These are phyloP conservation scores for Pseudocercospora fijiensis DNA, from an alignment of 2,329 filamentous ascomycete species.

Conservation along the genomic window DNA sequence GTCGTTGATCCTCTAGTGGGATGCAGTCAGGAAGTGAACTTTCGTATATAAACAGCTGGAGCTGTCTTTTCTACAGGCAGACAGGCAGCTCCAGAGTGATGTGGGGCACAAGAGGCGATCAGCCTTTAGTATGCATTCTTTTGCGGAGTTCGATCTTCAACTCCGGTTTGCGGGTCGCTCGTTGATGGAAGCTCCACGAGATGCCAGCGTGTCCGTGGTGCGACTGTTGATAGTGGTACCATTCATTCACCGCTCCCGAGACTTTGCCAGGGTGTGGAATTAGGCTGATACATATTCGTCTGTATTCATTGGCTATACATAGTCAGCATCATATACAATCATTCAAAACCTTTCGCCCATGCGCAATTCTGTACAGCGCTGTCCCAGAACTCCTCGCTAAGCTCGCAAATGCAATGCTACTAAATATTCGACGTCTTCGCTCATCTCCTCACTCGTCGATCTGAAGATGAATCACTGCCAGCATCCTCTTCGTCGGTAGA, in stretches of 20 bases:
- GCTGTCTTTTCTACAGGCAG: neutral
- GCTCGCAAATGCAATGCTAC: neutral
- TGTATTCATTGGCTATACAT: neutral
- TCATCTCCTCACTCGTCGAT: neutral
- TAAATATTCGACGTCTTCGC: neutral
- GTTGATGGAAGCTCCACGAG: neutral
- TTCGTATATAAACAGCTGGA: neutral
- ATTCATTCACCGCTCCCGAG: too few relatives aligned
- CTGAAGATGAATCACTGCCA: constrained; percentile 14
- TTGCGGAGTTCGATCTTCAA: neutral
- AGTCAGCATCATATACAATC: constrained; percentile 3
- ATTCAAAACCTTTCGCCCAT: neutral
- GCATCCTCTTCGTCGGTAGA: constrained; percentile 48
- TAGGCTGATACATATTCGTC: neutral
- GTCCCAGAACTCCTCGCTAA: constrained; percentile 13
- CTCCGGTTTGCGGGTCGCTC: neutral
- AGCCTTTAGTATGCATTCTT: neutral
- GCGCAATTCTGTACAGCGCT: constrained; percentile 12
- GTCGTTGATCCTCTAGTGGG: too few relatives aligned
- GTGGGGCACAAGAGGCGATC: neutral
- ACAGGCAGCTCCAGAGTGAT: neutral
- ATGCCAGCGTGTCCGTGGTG: neutral
- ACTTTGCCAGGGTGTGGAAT: neutral
- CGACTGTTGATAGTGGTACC: neutral
- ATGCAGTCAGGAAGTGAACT: neutral